Evolutionary conservation across 345 rosid species (phyloP).

Genomic region (Brassica carinata): DNA sequence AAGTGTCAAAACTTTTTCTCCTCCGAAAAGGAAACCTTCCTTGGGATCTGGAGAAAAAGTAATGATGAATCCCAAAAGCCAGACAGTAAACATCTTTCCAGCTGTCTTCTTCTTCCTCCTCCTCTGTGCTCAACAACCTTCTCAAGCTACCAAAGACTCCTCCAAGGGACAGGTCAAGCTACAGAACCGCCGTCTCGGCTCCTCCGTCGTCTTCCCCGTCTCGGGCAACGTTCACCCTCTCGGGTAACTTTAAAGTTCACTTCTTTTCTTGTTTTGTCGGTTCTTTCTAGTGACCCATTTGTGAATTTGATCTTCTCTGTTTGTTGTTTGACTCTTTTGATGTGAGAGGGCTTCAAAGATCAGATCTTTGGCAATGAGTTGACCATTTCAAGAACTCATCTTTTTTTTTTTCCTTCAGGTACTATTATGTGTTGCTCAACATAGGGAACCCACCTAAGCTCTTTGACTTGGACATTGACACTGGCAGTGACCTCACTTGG

Average conservation of each 20-base stretch:
- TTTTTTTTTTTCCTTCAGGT: conserved; percentile 45
- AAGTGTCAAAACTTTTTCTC: conserved; percentile 18
- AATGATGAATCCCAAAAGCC: conserved; percentile 14
- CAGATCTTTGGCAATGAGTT: background rate
- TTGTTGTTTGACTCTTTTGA: no score
- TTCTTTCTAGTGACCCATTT: background rate
- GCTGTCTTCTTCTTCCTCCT: background rate
- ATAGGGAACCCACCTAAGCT: conserved; percentile 81
- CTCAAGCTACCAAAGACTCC: conserved; percentile 32
- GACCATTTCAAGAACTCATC: background rate
- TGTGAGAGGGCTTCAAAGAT: no score
- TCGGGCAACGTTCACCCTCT: conserved; percentile 89
- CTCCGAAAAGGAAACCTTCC: background rate
- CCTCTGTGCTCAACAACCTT: conserved; percentile 6
- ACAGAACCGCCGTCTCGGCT: conserved; percentile 36
- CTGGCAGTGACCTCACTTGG: conserved; percentile 97
- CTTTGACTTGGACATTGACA: conserved; percentile 86
- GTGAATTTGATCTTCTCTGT: conserved; percentile 6
- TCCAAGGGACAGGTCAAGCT: conserved; percentile 23
- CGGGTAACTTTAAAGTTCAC: conserved; percentile 52
- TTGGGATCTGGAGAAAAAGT: conserved; percentile 7
- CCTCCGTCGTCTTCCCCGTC: conserved; percentile 66
- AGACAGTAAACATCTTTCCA: conserved; percentile 24
- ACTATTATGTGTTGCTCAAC: conserved; percentile 60
- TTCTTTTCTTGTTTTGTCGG: background rate